These are phyloP conservation scores for Sporothrix schenckii DNA, from an alignment of 2,329 filamentous ascomycete species.

Conservation along the genomic window DNA sequence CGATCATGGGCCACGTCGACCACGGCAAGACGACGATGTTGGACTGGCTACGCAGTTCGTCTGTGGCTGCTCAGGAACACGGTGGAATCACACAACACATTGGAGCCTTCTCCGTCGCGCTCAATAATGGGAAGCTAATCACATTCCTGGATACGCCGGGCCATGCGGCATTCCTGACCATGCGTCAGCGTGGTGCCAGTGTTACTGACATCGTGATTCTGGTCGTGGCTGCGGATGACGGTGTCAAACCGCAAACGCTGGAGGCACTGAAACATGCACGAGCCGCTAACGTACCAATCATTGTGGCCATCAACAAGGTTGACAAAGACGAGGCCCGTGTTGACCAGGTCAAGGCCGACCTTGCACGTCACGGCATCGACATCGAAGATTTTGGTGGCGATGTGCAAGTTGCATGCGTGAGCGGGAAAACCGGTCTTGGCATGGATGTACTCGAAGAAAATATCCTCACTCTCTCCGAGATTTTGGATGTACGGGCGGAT, in stretches of 20 bases:
- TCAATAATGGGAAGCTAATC: conserved; percentile 84
- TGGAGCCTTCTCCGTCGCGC: conserved; percentile 88
- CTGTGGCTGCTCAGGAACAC: conserved; percentile 86
- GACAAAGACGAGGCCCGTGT: conserved; percentile 83
- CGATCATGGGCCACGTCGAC: conserved; percentile 99
- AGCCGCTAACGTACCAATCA: conserved; percentile 85
- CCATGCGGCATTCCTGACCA: conserved; percentile 91
- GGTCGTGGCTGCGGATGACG: conserved; percentile 95
- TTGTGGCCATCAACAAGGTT: conserved; percentile 97
- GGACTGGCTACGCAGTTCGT: conserved; percentile 90
- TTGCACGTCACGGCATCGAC: conserved; percentile 79
- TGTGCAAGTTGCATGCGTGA: conserved; percentile 86
- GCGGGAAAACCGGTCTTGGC: conserved; percentile 88
- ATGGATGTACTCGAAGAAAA: conserved; percentile 93
- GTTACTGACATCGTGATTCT: conserved; percentile 96
- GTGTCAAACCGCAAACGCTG: conserved; percentile 94
- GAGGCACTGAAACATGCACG: conserved; percentile 95
- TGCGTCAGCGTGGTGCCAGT: conserved; percentile 92
- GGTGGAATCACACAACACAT: conserved; percentile 99
- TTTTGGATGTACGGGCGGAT: conserved; percentile 87
- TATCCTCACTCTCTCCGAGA: conserved; percentile 80
- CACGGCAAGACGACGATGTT: conserved; percentile 97
- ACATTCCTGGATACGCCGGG: conserved; percentile 97
- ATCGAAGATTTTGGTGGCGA: conserved; percentile 96
- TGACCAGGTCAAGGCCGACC: conserved; percentile 84